Conservation (phyloP, 805 yeast genomes). For the Wickerhamiella shivajii region DNA sequence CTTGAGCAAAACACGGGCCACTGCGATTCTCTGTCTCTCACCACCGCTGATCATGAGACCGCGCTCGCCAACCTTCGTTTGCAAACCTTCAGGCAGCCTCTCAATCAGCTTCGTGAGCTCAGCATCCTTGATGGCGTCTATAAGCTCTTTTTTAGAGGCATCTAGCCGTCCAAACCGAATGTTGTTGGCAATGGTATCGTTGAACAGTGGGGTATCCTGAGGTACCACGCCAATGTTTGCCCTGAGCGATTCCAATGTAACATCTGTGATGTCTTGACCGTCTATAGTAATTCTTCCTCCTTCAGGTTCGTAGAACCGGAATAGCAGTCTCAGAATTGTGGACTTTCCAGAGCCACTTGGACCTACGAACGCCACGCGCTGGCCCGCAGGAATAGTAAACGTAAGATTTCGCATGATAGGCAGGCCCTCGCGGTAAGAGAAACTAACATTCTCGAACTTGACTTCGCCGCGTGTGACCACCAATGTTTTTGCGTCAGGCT, state of each 20-base stretch:
- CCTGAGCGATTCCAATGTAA: slow-evolving; percentile 64
- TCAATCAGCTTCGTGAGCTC: slow-evolving; percentile 46
- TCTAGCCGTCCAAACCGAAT: slow-evolving; percentile 69
- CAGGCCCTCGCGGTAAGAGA: slow-evolving; percentile 81
- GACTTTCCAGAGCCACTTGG: slow-evolving; percentile 95
- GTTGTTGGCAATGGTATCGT: slow-evolving; percentile 78
- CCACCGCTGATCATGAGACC: slow-evolving; percentile 99
- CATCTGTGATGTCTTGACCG: slow-evolving; percentile 71
- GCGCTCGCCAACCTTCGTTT: slow-evolving; percentile 82
- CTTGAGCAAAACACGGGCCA: slow-evolving; percentile 78
- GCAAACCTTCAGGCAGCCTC: slow-evolving; percentile 68
- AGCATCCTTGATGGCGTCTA: slow-evolving; percentile 49
- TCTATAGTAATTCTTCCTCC: slow-evolving; percentile 70
- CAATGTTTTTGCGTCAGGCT: slow-evolving; percentile 48
- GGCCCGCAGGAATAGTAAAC: slow-evolving; percentile 80
- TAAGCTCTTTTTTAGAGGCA: slow-evolving; percentile 61
- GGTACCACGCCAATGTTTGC: slow-evolving; percentile 81
- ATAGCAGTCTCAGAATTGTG: slow-evolving; percentile 66
- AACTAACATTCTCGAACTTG: slow-evolving; percentile 76
- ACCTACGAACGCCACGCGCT: slow-evolving; percentile 88
- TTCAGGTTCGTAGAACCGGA: slow-evolving; percentile 76
- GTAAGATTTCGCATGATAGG: slow-evolving; percentile 70
- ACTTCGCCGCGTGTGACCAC: slow-evolving; percentile 52
- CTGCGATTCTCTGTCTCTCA: slow-evolving; percentile 89
- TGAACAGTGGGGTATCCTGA: slow-evolving; percentile 92